Evolutionary conservation across 768 basidiomycete species (phyloP), one percentile per base, ranked within the genome.

Genomic region (Suillus alpinus): DNA sequence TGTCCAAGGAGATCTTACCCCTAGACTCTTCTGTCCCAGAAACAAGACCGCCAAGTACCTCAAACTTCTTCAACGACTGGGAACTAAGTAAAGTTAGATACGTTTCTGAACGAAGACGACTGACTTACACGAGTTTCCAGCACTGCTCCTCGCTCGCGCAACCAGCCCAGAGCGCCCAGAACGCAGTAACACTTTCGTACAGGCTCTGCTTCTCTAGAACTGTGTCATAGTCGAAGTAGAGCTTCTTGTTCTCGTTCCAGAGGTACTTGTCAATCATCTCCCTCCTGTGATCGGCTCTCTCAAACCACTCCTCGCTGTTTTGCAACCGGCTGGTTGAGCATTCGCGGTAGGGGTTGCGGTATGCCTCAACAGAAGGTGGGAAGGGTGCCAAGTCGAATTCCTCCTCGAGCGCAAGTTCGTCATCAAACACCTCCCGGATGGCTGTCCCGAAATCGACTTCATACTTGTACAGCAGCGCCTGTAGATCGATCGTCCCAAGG

Each of bases 381-480:
- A 95, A 98, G 1, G 96, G 92, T 12, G 92, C 85, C 52, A 99
- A 80, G 2, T 86, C 80, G 73, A 98, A 99, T 61, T 95, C 93
- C 67, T 98, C 94, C 57, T 95, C 94, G 58, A 99, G 75, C 57
- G 95, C 91, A 57, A 99, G 79, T 73, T 92, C 86, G 71, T 95
- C 95, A 67, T 91, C 92, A 67, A 98, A 98, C 62, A 97, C 88
- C 72, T 97, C 94, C 60, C 89, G 86, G 70, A 99, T 98, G 29
- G 95, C 94, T 10, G 94, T 95, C n/a, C 94, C 97, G 62, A 99
- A 98, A 71, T 99, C 96, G 62, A 94, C 84, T 74, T 99, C 96
- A 67, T 98, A 98, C 81, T 99, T 99, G 86, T 96, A 99, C 50
- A 99, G 79, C 70, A 99, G 80, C 52, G 95, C 86, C 78, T 98